phyloP scores from a whole-genome alignment of 1,139 yeast species.

The Kodamaea arcana region DNA sequence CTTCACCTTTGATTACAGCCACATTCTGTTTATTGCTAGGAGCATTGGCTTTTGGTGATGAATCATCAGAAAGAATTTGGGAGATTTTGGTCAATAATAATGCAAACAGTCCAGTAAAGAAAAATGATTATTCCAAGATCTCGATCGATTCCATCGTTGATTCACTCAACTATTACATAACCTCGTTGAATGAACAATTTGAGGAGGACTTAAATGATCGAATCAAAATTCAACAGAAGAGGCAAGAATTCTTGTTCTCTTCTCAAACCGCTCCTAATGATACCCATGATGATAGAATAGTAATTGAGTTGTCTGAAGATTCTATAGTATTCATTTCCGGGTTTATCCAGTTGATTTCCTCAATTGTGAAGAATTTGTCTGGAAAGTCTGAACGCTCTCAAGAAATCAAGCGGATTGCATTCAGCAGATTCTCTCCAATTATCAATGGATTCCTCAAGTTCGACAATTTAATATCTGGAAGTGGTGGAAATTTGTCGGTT shows the following conservation, averaged over 20 bases:
- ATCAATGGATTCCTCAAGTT: slow-evolving; percentile 36
- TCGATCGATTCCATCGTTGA: slow-evolving; percentile 60
- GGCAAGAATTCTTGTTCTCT: slow-evolving; percentile 36
- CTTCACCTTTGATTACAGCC: slow-evolving; percentile 77
- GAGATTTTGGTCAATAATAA: slow-evolving; percentile 34
- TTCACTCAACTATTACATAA: slow-evolving; percentile 53
- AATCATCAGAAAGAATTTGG: slow-evolving; percentile 42
- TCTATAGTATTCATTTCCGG: slow-evolving; percentile 75
- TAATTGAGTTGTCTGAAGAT: slow-evolving; percentile 71
- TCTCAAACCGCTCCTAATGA: slow-evolving; percentile 15
- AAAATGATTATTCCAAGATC: slow-evolving; percentile 41
- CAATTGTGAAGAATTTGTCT: slow-evolving; percentile 31
- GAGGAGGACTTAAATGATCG: slow-evolving; percentile 34
- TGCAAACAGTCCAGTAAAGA: slow-evolving; percentile 23
- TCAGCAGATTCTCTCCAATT: slow-evolving; percentile 34
- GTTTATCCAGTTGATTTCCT: slow-evolving; percentile 46
- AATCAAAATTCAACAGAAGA: slow-evolving; percentile 29
- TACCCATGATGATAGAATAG: slow-evolving; percentile 16
- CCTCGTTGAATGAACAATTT: slow-evolving; percentile 44
- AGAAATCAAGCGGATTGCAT: slow-evolving; percentile 29
- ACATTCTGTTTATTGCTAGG: slow-evolving; percentile 77
- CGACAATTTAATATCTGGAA: slow-evolving; percentile 34
- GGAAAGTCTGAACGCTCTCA: slow-evolving; percentile 21
- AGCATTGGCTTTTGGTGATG: slow-evolving; percentile 62
- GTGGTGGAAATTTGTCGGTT: slow-evolving; percentile 13